Evolutionary conservation across 2,329 filamentous ascomycete genomes (phyloP), one percentile per base, ranked within the genome.

Genomic region (Fusarium avenaceum): DNA sequence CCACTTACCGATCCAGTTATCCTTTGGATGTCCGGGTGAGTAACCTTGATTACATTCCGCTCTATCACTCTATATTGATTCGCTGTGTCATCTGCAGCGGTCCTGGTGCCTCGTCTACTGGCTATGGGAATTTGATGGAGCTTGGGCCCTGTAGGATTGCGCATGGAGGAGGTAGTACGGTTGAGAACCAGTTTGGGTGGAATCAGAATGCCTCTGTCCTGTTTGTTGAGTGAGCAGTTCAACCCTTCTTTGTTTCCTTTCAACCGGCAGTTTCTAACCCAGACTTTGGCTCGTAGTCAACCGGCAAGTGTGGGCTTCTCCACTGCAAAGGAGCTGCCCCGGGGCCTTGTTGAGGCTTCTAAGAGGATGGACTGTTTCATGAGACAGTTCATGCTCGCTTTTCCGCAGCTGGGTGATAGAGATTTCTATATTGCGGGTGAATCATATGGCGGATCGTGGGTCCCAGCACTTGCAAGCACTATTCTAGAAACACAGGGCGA

Each of bases 61-160:
- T 22, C 20, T 4, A 22, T 22, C 3, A 22, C 20, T 22, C 20
- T 22, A 22, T 22, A 3, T 13, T 14, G 19, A 42, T 13, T 30
- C 15, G 17, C 15, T 15, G 5, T 19, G 19, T 11, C 20, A 22
- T 22, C 2, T 10, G 1, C 7, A 56, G 57, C 14, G 57, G 57
- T 15, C 57, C 57, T 6, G 57, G 51, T 14, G 51, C 50, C 2
- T 61, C 57, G 9, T 61, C 57, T 2, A 35, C 33, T 6, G 57
- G 35, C 4, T 61, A 46, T n/a, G 57, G 57, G 1, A 38, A 51
- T 8, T 26, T 61, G 26, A 56, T 61, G 46, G 57, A 61, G 26
- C 57, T 61, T 5, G 57, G 57, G 3, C 57, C 57, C 1, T 61
- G 57, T 10, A 51, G 57, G 19, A 61, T 57, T 13, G 45, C 57